Evolutionary conservation across 257 asterid species (phyloP).

Genomic region (Gentiana dahurica): DNA sequence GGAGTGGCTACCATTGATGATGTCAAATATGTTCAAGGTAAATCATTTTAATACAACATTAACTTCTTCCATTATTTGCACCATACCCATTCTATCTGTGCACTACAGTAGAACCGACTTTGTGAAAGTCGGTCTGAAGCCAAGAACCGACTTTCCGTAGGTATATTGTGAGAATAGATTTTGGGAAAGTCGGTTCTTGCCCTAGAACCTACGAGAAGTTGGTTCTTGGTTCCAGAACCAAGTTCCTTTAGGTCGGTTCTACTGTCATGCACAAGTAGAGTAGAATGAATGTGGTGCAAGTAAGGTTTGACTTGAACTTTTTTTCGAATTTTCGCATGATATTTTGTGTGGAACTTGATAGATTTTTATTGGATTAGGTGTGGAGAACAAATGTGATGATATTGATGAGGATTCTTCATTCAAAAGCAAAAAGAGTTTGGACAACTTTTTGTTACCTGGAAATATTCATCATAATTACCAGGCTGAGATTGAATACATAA

Average conservation of each 20-base stretch:
- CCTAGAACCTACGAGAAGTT: too few relatives aligned
- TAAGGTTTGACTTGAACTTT: background rate
- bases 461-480: background rate
- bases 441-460: background rate
- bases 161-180: too few relatives aligned
- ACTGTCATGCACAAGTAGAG: too few relatives aligned
- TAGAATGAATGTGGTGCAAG: background rate
- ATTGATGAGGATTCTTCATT: constrained; percentile 12
- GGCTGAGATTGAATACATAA: constrained; percentile 40
- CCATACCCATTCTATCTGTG: too few relatives aligned
- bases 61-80: background rate
- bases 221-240: too few relatives aligned
- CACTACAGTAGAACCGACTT: too few relatives aligned
- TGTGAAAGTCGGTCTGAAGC: too few relatives aligned
- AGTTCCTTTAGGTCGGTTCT: too few relatives aligned
- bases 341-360: background rate
- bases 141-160: too few relatives aligned
- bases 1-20: constrained; percentile 11
- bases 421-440: constrained; percentile 4
- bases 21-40: constrained; percentile 36
- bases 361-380: constrained; percentile 12
- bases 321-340: too few relatives aligned
- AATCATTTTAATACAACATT: background rate
- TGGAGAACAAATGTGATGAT: constrained; percentile 12
- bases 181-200: too few relatives aligned